Base-by-base conservation (phyloP, 2,329 filamentous ascomycete genomes). In the Pseudocercospora macadamiae region DNA sequence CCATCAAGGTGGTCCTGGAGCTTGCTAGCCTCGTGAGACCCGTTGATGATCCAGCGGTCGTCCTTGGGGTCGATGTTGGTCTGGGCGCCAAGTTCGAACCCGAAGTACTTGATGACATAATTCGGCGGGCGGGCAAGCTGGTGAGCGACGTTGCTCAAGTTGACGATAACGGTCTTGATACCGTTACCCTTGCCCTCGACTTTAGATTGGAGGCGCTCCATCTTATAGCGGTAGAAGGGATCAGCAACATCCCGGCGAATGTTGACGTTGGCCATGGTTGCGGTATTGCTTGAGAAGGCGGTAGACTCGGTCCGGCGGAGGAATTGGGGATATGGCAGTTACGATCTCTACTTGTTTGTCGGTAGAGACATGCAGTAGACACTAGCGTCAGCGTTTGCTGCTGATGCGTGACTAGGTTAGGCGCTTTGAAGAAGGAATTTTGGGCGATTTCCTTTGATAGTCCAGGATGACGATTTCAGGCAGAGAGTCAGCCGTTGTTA, bases 201-300 rank as follows among this genome's bases (percentile, higher is more conserved):
- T 85, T 99, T 99, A 78, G 95, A 96, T 84, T 96, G 91, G 76
- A 99, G 83, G 71, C 88, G 89, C 83, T 97, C 95, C 95, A 99
- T 99, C 87, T 99, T 99, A 88, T 99, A 99, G 79, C 95, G 95
- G 83, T 99, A 99, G 87, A 97, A 99, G 81, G 89, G 89, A 82
- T 99, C 95, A 83, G 89, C 89, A 82, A 96, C 89, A 89, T 97
- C 93, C 80, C 91, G 91, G 80, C 93, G 93, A 80, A 97, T 93
- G 82, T 99, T 99, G 86, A 99, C 84, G 82, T 91, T 93, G 85
- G 91, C 89, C 95, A 97, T 97, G 80, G 72, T 92, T 86, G 81
- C 81, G 80, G 79, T 81, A 62, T 68, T 71, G 69, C 53, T 65
- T 57, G 52, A 63, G 55, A 61, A 39, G 64, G 57, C 37, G 57